A percentile compares a stretch with the other conserved stretches of the same genome.
Conservation (phyloP, 345 rosid species). For the Bruguiera parviflora region DNA sequence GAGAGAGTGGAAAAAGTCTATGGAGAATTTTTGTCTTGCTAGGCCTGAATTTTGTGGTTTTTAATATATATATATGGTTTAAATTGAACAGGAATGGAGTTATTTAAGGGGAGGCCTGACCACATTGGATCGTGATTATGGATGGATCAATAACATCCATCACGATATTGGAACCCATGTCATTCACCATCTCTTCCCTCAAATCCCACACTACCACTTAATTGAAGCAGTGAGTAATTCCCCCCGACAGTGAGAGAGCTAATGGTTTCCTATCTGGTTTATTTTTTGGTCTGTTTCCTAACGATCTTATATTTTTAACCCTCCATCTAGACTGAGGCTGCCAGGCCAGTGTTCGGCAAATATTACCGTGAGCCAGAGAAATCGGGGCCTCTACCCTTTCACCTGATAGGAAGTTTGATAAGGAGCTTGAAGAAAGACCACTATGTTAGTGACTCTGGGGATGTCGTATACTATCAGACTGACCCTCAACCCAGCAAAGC, state of each 20-base stretch:
- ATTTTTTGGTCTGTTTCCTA: neutral
- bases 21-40: neutral
- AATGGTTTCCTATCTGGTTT: neutral
- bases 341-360: slow-evolving; percentile 67
- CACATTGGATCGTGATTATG: slow-evolving; percentile 77
- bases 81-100: slow-evolving; percentile 61
- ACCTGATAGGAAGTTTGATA: slow-evolving; percentile 49
- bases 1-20: neutral
- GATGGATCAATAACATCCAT: slow-evolving; percentile 66
- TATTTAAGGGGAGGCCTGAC: slow-evolving; percentile 85
- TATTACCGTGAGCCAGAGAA: slow-evolving; percentile 75
- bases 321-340: slow-evolving; percentile 53
- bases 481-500: slow-evolving; percentile 38
- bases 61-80: too few species aligned
- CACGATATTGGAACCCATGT: slow-evolving; percentile 92
- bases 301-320: neutral
- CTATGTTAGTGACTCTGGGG: slow-evolving; percentile 73
- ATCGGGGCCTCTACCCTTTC: slow-evolving; percentile 62
- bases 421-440: slow-evolving; percentile 61
- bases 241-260: too few species aligned
- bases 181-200: slow-evolving; percentile 88
- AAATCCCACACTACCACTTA: slow-evolving; percentile 79
- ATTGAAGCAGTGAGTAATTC: slow-evolving; percentile 62
- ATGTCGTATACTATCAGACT: slow-evolving; percentile 63
- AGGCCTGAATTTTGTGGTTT: neutral